Conservation (phyloP, 1,284 basidiomycete species). For the Pascua guehoae region DNA sequence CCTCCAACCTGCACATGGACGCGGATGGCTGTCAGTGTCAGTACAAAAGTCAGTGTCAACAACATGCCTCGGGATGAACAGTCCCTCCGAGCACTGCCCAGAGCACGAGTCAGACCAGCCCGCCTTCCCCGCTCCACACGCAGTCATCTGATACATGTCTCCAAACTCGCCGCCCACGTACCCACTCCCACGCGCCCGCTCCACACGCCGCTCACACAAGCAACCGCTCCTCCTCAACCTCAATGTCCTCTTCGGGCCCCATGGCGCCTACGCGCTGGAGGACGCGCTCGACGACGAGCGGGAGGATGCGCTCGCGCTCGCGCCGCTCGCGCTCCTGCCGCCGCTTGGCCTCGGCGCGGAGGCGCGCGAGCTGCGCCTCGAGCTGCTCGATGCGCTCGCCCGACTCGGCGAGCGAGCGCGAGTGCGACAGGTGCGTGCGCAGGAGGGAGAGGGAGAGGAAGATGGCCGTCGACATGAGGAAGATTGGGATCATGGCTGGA, state of each 20-base stretch:
- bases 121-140: too few relatives aligned
- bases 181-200: too few relatives aligned
- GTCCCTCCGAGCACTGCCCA: too few relatives aligned
- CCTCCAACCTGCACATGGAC: too few relatives aligned
- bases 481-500: slow-evolving; percentile 48
- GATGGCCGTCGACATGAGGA: slow-evolving; percentile 44
- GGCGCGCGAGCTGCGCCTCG: slow-evolving; percentile 35
- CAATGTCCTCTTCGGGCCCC: slow-evolving; percentile 23
- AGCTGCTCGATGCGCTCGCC: slow-evolving; percentile 36
- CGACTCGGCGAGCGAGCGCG: slow-evolving; percentile 37
- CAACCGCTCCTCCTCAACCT: slow-evolving; percentile 21
- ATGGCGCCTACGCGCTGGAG: slow-evolving; percentile 40
- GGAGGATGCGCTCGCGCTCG: slow-evolving; percentile 43
- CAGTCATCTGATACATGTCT: too few relatives aligned
- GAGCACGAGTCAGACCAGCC: too few relatives aligned
- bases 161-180: too few relatives aligned
- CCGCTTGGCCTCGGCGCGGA: slow-evolving; percentile 27
- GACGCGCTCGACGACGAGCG: slow-evolving; percentile 43
- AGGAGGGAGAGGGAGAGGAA: slow-evolving; percentile 44
- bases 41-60: too few relatives aligned
- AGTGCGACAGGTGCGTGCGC: slow-evolving; percentile 42
- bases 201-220: too few relatives aligned
- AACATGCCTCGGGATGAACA: too few relatives aligned
- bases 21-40: too few relatives aligned
- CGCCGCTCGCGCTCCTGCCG: slow-evolving; percentile 32